Conservation (phyloP, 2,329 filamentous ascomycete genomes). For the Colletotrichum lentis region DNA sequence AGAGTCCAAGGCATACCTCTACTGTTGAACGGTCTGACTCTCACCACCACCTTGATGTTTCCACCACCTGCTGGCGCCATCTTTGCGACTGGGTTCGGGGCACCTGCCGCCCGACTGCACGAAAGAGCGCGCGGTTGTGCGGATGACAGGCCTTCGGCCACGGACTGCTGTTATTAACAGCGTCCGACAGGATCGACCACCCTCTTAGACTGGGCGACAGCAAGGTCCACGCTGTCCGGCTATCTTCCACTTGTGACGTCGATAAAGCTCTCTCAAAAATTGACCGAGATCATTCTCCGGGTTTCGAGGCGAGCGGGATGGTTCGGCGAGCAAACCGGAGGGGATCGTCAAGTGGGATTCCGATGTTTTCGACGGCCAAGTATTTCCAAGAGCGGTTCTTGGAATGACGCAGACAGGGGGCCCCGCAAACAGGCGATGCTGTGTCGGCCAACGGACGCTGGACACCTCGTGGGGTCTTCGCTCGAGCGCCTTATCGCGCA, state of each 20-base stretch:
- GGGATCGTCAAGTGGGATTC: conserved; percentile 28
- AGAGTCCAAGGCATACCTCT: conserved; percentile 69
- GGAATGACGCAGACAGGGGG: conserved; percentile 35
- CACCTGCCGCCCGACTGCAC: conserved; percentile 35
- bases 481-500: conserved; percentile 7
- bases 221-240: conserved; percentile 3
- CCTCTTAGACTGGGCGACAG: not conserved
- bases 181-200: conserved; percentile 3
- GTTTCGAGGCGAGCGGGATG: conserved; percentile 4
- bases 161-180: not conserved
- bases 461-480: not conserved
- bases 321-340: conserved; percentile 18
- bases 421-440: conserved; percentile 25
- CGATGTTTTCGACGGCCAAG: conserved; percentile 26
- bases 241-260: not conserved
- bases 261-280: conserved; percentile 11
- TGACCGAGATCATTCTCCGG: conserved; percentile 19
- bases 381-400: conserved; percentile 12
- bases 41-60: conserved; percentile 99
- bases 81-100: conserved; percentile 36
- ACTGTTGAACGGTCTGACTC: conserved; percentile 92
- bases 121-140: conserved; percentile 21
- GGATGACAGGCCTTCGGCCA: conserved; percentile 26
- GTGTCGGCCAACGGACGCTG: conserved; percentile 2
- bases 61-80: conserved; percentile 81